Evolutionary conservation across 75 land plant genomes (phyloP).

Genomic region (Chamaecyparis obtusa): DNA sequence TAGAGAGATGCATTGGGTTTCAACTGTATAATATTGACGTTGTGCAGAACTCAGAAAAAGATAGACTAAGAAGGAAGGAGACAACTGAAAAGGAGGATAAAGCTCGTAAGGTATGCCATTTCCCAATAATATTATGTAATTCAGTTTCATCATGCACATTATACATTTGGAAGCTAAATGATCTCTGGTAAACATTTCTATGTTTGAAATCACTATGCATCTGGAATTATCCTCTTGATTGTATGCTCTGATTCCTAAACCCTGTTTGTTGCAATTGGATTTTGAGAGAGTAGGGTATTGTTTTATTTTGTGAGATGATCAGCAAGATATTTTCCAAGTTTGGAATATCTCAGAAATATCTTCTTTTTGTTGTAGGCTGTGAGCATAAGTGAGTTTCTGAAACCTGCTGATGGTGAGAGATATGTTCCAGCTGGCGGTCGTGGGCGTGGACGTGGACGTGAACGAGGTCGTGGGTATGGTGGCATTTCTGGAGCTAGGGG

Average conservation of each 20-base stretch:
- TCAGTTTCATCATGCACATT: not conserved
- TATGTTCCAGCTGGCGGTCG: conserved; percentile 28
- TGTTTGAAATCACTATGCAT: not conserved
- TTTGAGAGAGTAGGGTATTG: not conserved
- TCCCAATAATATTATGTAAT: not conserved
- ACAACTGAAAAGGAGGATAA: conserved; percentile 47
- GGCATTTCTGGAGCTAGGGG: conserved; percentile 23
- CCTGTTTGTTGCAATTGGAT: not conserved
- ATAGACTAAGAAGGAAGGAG: conserved; percentile 36
- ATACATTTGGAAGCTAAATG: not conserved
- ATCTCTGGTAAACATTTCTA: not conserved
- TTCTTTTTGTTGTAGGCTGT: conserved; percentile 28
- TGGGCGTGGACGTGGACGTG: conserved; percentile 30
- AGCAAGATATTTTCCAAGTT: not conserved
- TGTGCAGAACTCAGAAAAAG: conserved; percentile 45
- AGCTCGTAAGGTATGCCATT: conserved; percentile 27
- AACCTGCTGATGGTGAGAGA: conserved; percentile 48
- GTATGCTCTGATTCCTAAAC: conserved; percentile 1
- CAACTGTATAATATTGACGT: not conserved
- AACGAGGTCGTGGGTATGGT: conserved; percentile 16
- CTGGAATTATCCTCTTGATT: not conserved
- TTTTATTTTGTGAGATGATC: not conserved
- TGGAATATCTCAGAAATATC: not conserved
- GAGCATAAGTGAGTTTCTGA: conserved; percentile 53
- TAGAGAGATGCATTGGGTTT: not conserved